Base-by-base conservation (phyloP, 371 early-diverging fungal species). In the Fennellomyces sp. region DNA sequence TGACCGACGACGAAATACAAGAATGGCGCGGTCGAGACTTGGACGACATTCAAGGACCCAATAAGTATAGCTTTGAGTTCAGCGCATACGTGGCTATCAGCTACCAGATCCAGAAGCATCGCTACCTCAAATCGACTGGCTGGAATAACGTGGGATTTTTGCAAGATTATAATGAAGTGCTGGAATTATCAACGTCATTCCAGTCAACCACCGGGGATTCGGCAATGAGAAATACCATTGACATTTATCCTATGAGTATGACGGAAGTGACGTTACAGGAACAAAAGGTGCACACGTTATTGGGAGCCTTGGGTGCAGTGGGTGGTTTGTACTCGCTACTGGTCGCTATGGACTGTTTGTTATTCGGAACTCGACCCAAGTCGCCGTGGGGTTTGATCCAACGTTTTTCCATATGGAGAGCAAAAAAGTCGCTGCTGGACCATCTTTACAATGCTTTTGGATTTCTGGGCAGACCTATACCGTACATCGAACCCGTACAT, bases 251-350 rank as follows among this genome's bases (percentile, higher is more conserved):
- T 15, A 27, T 25, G 27, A 15, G 19, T 4, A 25, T 33, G 3
- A 30, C 36, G 8, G 58, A 30, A 6, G 48, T 45, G 11, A 49
- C 21, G 15, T 36, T 48, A 6, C 57, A 17, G 0, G 70, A 73
- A 15, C 67, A 64, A 27, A 65, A 63, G 23, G 54, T 63, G 0
- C 65, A 51, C n/a, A 54, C 67, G 6, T 39, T 73, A 0, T n/a
- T 73, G 0, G 63, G 56, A 8, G 66, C 63, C 0, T 41, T 68
- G 23, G 73, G 67, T 2, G 58, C 63, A 10, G 45, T 61, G 2
- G 73, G 73, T 62, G 73, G 73, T 55, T 61, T 73, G 0, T 62
- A 66, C 15, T 66, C 70, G 19, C 51, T 73, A 2, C 62, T 73
- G 19, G 45, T 73, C 27, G 62, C 64, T 0, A 17, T 73, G 7